Conservation (phyloP, 768 basidiomycete species). For the Kwoniella mangroviensis region DNA sequence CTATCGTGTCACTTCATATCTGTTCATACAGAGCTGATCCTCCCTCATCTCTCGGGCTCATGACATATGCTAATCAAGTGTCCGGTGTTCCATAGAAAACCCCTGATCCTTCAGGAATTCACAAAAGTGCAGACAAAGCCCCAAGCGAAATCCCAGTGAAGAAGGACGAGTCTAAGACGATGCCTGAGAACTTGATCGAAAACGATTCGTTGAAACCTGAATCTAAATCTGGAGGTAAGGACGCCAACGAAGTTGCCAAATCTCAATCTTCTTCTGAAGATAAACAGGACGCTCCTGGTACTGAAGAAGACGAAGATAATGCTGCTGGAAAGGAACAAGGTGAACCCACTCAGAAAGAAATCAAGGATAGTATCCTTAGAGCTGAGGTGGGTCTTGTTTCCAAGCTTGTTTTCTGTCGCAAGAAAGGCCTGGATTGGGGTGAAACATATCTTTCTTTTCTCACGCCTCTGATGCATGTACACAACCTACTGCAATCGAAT, state of each 20-base stretch:
- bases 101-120: conserved; percentile 16
- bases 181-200: conserved; percentile 6
- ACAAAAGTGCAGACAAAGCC: conserved; percentile 9
- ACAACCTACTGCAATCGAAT: no score
- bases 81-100: conserved; percentile 8
- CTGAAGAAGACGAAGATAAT: background rate
- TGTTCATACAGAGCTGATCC: background rate
- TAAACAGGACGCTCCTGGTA: background rate
- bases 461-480: no score
- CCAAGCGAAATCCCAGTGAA: conserved; percentile 15
- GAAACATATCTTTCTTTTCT: no score
- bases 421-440: background rate
- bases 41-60: background rate
- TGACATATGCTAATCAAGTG: background rate
- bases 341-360: conserved; percentile 16
- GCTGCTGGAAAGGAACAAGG: conserved; percentile 10
- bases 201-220: conserved; percentile 16
- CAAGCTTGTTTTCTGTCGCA: background rate
- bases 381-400: conserved; percentile 19
- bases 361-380: conserved; percentile 15
- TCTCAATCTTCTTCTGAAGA: conserved; percentile 1
- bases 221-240: conserved; percentile 10
- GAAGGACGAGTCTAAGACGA: conserved; percentile 12
- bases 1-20: background rate
- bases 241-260: conserved; percentile 21